Base-by-base conservation (phyloP, 2,329 filamentous ascomycete genomes). In the Trichoderma atrobrunneum region DNA sequence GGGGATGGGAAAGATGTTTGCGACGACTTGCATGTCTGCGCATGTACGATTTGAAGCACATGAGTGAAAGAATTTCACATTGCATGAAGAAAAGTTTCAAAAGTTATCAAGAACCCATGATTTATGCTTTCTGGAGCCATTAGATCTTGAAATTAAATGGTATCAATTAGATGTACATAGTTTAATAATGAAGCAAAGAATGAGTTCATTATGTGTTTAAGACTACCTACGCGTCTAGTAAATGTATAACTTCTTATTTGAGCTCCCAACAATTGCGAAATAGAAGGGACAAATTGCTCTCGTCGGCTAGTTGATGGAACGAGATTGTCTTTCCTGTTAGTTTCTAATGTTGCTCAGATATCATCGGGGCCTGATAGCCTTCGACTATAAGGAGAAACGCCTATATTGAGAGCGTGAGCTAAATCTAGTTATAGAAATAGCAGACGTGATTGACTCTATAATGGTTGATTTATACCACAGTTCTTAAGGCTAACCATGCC, bases 161-260 rank as follows among this genome's bases (percentile, higher is more conserved):
- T n/a, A 11, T 16, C 10, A 57, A 48, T 34, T 64, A 64, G 60
- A 64, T 57, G 60, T 63, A 57, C 5, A 64, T 30, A 57, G 3
- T 64, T 43, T 71, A 64, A 70, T 63, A 36, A 63, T 12, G 32
- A 64, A 24, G 39, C 57, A 63, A 71, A 24, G n/a, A 39, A 26
- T 54, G 32, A 36, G 24, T 39, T 24, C 30, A 32, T 1, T 3
- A 59, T 21, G 7, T 32, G n/a, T 1, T 24, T 21, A 10, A n/a
- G 28, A 14, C 56, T 59, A 12, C 21, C 18, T 32, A 43, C 16
- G 5, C 2, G 16, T n/a, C 7, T n/a, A 30, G 11, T 54, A 54
- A 54, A 54, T 7, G 48, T 7, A 14, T 54, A 12, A 7, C 48
- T 24, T 24, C 1, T 54, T 24, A 6, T 24, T 14, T 7, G 2